phyloP scores from a whole-genome alignment of 2,329 filamentous ascomycete genomes.

The Trichophyton benhamiae region DNA sequence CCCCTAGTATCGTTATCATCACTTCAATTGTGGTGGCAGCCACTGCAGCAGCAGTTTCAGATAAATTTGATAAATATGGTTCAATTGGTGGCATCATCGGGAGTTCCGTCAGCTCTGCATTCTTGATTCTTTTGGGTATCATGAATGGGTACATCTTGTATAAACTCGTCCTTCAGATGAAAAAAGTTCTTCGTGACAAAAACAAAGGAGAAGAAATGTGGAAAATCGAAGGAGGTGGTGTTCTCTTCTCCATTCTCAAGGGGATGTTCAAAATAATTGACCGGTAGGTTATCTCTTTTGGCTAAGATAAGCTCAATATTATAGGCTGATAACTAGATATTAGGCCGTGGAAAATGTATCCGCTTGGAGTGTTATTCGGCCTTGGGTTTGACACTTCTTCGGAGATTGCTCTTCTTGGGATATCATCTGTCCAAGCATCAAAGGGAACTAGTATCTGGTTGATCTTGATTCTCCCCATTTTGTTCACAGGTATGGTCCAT shows the following conservation, averaged over 20 bases:
- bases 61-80: constrained; percentile 68
- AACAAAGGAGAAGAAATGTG: constrained; percentile 43
- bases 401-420: constrained; percentile 82
- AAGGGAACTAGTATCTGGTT: constrained; percentile 85
- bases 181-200: constrained; percentile 42
- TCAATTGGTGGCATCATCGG: constrained; percentile 79
- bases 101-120: constrained; percentile 70
- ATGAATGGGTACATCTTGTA: constrained; percentile 81
- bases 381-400: constrained; percentile 92
- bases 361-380: constrained; percentile 75
- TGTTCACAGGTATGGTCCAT: constrained; percentile 62
- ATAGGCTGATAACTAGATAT: background rate
- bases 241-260: constrained; percentile 59
- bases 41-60: constrained; percentile 69
- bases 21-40: constrained; percentile 88
- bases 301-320: background rate
- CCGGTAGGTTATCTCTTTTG: constrained; percentile 21
- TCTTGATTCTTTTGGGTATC: constrained; percentile 67
- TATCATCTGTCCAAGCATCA: constrained; percentile 74
- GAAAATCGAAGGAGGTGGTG: constrained; percentile 63
- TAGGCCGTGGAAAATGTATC: constrained; percentile 83
- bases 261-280: constrained; percentile 63
- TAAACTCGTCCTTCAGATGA: constrained; percentile 59
- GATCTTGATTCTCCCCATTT: constrained; percentile 76
- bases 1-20: constrained; percentile 58